Evolutionary conservation across 2,329 filamentous ascomycete species (phyloP), one percentile per base, ranked within the genome.

Genomic region (Xylaria multiplex): DNA sequence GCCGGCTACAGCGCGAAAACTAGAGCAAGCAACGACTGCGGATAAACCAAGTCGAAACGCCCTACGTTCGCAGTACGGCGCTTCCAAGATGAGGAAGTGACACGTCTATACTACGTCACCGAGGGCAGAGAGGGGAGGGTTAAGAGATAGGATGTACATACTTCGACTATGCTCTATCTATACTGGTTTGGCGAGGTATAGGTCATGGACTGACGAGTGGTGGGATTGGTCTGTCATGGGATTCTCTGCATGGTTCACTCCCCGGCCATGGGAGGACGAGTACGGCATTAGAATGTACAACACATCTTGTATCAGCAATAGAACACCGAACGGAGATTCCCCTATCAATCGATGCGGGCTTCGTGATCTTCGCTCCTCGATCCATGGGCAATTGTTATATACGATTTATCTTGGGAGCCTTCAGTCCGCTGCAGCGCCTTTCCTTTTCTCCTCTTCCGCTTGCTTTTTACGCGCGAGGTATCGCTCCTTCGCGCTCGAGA

Each of bases 391-490:
- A 65, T 70, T 66, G 69, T 56, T 71, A 49, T 56, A 58, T 30
- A 59, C 16, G 35, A 59, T 11, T 52, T 57, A 22, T 42, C 7
- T 30, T 24, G 46, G 6, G 11, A n/a, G 13, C n/a, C 16, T 37
- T 68, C 24, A 69, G 37, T 61, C 57, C 19, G 46, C 48, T 27
- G 32, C 62, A 24, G 59, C 35, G n/a, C 62, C 67, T 40, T 68
- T 84, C 75, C 83, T 87, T 78, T 89, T 89, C 11, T 85, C 89
- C 75, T 91, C 90, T 67, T 91, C 91, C 0, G 89, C 90, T 64
- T 91, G 91, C 73, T 82, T 84, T 81, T 94, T 95, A 75, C 92
- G 84, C 62, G 91, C 90, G 61, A 96, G 81, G 77, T 94, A 96
- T 71, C 92, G 84, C 79, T 94, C 92, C 78, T 88, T 92, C 1